These are phyloP conservation scores for Hippophae gyantsensis DNA, from an alignment of 306 rosid species.

Conservation along the genomic window DNA sequence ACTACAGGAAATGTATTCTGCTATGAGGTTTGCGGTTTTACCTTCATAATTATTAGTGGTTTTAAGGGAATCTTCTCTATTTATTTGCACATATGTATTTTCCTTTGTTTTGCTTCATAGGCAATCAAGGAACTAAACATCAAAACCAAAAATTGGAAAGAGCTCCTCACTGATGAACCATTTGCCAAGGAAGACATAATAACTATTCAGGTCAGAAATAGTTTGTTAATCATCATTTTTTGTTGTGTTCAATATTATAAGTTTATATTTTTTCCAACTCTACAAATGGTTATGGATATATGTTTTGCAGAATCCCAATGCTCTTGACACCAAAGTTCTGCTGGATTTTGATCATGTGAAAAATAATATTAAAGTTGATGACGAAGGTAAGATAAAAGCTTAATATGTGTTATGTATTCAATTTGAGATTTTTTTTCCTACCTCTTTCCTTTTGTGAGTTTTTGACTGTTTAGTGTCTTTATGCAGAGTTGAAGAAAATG, in stretches of 20 bases:
- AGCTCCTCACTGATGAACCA: slow-evolving; percentile 89
- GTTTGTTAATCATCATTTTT: slow-evolving; percentile 13
- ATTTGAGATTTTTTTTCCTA: slow-evolving; percentile 7
- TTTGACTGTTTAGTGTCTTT: slow-evolving; percentile 17
- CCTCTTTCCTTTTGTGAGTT: neutral
- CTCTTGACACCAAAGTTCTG: slow-evolving; percentile 71
- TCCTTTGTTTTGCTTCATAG: slow-evolving; percentile 25
- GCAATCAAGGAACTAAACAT: slow-evolving; percentile 89
- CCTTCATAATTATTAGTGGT: neutral
- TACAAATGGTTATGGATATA: slow-evolving; percentile 12
- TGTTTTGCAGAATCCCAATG: slow-evolving; percentile 79
- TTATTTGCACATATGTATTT: slow-evolving; percentile 4
- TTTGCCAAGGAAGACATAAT: slow-evolving; percentile 73
- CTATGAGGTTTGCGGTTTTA: slow-evolving; percentile 62
- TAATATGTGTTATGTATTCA: slow-evolving; percentile 17
- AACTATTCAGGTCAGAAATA: slow-evolving; percentile 71
- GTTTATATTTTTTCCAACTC: slow-evolving; percentile 15
- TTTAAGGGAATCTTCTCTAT: neutral
- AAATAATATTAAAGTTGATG: slow-evolving; percentile 63
- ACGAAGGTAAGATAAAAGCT: slow-evolving; percentile 57
- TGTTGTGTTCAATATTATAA: slow-evolving; percentile 6
- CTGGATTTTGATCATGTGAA: slow-evolving; percentile 91
- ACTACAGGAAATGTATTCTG: slow-evolving; percentile 95
- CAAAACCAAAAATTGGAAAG: slow-evolving; percentile 95
- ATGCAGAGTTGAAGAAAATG: slow-evolving; percentile 62